Evolutionary conservation across 768 basidiomycete genomes (phyloP), one percentile per base, ranked within the genome.

Genomic region (Pleurotus cornucopiae): DNA sequence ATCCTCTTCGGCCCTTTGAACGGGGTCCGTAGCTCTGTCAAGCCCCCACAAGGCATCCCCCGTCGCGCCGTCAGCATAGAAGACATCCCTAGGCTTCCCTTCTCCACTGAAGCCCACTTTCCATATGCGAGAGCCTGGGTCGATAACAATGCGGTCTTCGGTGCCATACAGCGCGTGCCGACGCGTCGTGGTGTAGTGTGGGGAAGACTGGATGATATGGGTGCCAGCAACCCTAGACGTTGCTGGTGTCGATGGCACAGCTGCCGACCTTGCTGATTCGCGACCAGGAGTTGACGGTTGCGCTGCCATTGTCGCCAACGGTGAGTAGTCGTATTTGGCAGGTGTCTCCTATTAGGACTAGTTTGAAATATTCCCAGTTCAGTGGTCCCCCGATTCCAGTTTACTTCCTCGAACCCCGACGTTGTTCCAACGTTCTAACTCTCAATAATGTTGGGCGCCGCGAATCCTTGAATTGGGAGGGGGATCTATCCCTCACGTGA

Each of bases 101-200:
- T 99, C 97, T 12, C 96, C 96, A 64, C 94, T 95, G 75, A 98
- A 98, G 2, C 97, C 97, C 9, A 95, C 91, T 73, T 95, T 97
- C 95, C 96, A 98, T 58, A 94, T 81, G 53, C 88, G 79, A 46
- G 91, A 94, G 16, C 97, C 97, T 20, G 94, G 88, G 69, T 99
- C 97, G 60, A 99, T 89, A 56, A 99, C 83, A 41, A 98, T 83
- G 46, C 96, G 81, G 71, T 98, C 97, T 67, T 99, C 97, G 5
- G 91, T 93, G 23, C 97, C 97, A 72, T 99, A 99, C 6, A 98
- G 74, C 1, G 94, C 96, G 67, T 98, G 96, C 54, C 94, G 78
- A 46, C 93, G 78, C 1, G 89, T 90, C 7, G 91, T 92, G 9
- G 85, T 70, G 67, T 94, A 94, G 62, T 93, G 90, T 0, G 91